Evolutionary conservation across 768 basidiomycete species (phyloP), one percentile per base, ranked within the genome.

Genomic region (Termitomyces sp.): DNA sequence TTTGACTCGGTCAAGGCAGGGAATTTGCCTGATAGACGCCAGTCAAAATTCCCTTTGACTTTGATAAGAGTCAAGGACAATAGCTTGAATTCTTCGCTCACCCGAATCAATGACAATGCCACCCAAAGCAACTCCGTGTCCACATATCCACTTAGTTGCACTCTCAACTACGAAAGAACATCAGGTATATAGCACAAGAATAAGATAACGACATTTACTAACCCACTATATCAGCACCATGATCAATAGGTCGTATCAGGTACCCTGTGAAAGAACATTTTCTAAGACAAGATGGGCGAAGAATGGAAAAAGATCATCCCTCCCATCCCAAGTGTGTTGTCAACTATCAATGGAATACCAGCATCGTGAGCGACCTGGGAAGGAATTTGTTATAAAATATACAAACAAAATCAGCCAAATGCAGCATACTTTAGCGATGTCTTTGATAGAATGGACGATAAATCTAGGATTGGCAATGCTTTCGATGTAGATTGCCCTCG

Each of bases 201-300:
- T 9, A 8, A 28, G 30, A 32, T 9, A 2, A 32, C 30, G 30
- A 9, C 30, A 28, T 32, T 8, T 10, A 32, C 30, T 32, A 9
- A 80, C 82, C 74, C 54, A 91, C 74, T 56, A 92, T 88, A 57
- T 93, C 88, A 0, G 90, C 89, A 21, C 90, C 90, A 60, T 80
- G 77, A 26, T 83, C 75, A 56, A 91, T 83, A 2, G 90, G 90
- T 0, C 77, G 74, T 56, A 85, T 73, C 50, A 91, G 75, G 62
- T 88, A 91, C 28, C 77, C 51, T 43, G 24, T 1, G 22, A 52
- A 24, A 10, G 15, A 34, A 17, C 26, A 32, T 28, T 32, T 28
- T 28, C 26, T n/a, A 44, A 14, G 51, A n/a, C 30, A 2, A 17
- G 7, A 3, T 15, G 28, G 4, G 9, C 9, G 40, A 30, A 21